Evolutionary conservation across 305 asterid genomes (phyloP).

Genomic region (Fraxinus sp.): DNA sequence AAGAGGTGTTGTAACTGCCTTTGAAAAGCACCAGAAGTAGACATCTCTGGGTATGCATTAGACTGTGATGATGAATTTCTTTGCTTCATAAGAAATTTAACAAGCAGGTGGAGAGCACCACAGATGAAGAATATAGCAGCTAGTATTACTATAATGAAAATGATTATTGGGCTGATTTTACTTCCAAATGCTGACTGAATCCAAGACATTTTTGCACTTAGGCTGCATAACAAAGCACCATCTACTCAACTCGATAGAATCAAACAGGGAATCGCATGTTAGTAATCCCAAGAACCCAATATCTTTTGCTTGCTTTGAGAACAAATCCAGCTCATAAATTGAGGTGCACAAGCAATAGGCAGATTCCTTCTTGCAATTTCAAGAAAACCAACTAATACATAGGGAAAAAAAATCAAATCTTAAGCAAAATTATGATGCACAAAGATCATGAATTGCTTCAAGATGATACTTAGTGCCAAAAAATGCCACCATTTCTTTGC

Average conservation of each 20-base stretch:
- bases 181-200: conserved; percentile 56
- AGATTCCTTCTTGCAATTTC: conserved; percentile 27
- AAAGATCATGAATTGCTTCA: neutral
- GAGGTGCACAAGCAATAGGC: conserved; percentile 26
- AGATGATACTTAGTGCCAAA: neutral
- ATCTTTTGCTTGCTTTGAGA: conserved; percentile 4
- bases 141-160: conserved; percentile 45
- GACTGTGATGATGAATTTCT: conserved; percentile 36
- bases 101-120: conserved; percentile 50
- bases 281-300: neutral
- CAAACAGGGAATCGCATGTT: neutral
- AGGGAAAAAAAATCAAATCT: conserved; percentile 32
- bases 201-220: conserved; percentile 49
- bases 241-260: conserved; percentile 4
- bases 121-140: conserved; percentile 51
- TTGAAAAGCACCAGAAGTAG: conserved; percentile 60
- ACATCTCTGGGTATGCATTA: conserved; percentile 38
- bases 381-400: conserved; percentile 25
- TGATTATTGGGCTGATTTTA: conserved; percentile 48
- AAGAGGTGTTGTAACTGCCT: conserved; percentile 84
- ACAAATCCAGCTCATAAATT: conserved; percentile 30
- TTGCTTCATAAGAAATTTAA: conserved; percentile 44
- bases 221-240: neutral
- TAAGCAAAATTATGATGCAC: conserved; percentile 26
- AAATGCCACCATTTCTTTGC: neutral